Percentiles rank a stretch among this genome's conserved stretches.
phyloP scores from a whole-genome alignment of 768 basidiomycete species.

The Serendipita sp. region DNA sequence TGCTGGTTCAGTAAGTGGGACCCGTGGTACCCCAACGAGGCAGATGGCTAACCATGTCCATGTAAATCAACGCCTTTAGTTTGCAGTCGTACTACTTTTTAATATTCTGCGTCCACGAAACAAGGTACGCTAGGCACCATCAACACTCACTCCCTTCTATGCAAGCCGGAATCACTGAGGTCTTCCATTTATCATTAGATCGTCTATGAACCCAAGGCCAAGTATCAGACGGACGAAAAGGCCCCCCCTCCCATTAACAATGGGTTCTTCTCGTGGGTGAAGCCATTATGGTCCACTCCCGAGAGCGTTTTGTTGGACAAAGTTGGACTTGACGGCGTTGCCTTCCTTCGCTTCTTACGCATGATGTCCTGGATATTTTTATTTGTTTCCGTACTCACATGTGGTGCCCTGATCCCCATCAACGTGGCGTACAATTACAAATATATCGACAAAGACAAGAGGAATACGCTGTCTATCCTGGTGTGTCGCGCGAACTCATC shows the following conservation, averaged over 20 bases:
- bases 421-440: conserved; percentile 72
- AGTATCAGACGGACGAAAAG: conserved; percentile 70
- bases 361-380: conserved; percentile 65
- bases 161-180: not conserved
- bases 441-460: conserved; percentile 33
- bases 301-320: conserved; percentile 83
- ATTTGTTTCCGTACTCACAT: conserved; percentile 44
- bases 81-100: conserved; percentile 40
- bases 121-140: conserved; percentile 35
- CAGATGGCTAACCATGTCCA: not conserved
- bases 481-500: no score
- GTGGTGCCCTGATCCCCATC: conserved; percentile 68
- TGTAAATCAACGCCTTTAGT: not conserved
- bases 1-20: conserved; percentile 43
- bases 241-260: conserved; percentile 52
- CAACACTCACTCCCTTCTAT: not conserved
- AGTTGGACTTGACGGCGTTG: conserved; percentile 83
- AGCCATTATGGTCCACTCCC: conserved; percentile 65
- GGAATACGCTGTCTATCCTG: conserved; percentile 16
- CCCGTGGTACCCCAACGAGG: not conserved
- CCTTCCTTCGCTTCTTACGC: conserved; percentile 81
- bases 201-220: conserved; percentile 87
- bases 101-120: conserved; percentile 79
- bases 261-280: conserved; percentile 78
- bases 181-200: conserved; percentile 29